Evolutionary conservation across 805 yeast genomes (phyloP).

Genomic region (Cyberlindnera subsufficiens): DNA sequence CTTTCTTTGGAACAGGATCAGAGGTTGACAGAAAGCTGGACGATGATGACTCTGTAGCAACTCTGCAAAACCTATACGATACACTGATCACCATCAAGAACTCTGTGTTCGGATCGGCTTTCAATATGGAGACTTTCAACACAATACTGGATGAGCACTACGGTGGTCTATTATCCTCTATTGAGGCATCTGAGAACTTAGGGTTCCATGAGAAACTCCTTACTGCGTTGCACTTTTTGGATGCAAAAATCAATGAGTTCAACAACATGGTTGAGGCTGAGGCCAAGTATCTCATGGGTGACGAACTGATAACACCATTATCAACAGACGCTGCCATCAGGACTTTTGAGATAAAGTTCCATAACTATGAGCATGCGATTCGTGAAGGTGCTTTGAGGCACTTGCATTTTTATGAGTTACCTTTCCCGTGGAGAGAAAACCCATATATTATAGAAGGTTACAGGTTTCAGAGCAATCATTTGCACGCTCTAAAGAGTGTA

Average conservation of each 20-base stretch:
- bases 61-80: slow-evolving; percentile 21
- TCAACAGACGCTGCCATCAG: slow-evolving; percentile 17
- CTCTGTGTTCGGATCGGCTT: slow-evolving; percentile 18
- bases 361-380: slow-evolving; percentile 42
- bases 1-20: slow-evolving; percentile 12
- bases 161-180: slow-evolving; percentile 18
- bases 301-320: slow-evolving; percentile 12
- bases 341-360: slow-evolving; percentile 30
- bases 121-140: slow-evolving; percentile 19
- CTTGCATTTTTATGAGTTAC: slow-evolving; percentile 80
- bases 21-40: slow-evolving; percentile 1
- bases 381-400: slow-evolving; percentile 38
- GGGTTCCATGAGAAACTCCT: slow-evolving; percentile 28
- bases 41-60: slow-evolving; percentile 15
- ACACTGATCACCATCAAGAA: slow-evolving; percentile 22
- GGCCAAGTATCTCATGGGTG: slow-evolving; percentile 14
- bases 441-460: slow-evolving; percentile 80
- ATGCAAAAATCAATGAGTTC: slow-evolving; percentile 34
- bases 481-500: slow-evolving; percentile 54
- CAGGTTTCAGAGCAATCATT: slow-evolving; percentile 66
- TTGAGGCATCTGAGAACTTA: slow-evolving; percentile 17
- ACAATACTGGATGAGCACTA: slow-evolving; percentile 22
- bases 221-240: slow-evolving; percentile 32
- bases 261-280: slow-evolving; percentile 28
- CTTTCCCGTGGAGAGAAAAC: slow-evolving; percentile 91